These are phyloP conservation scores for Phaeosphaeriaceae sp. DNA, from an alignment of 2,329 filamentous ascomycete species.

Conservation along the genomic window DNA sequence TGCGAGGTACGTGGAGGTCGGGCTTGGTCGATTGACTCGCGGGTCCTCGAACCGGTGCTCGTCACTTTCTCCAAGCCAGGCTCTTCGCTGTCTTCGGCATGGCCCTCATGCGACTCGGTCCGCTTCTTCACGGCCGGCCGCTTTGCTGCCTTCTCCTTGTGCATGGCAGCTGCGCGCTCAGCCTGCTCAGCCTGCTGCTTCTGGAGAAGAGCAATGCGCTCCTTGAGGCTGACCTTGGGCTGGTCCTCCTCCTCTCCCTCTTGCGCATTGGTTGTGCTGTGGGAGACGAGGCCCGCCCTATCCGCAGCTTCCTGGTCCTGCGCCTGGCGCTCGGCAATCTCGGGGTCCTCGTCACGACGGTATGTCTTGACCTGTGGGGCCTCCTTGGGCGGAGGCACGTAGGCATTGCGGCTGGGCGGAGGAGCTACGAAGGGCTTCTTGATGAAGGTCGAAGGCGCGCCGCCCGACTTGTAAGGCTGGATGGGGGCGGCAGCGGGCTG, in stretches of 20 bases:
- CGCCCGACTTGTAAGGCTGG: conserved; percentile 85
- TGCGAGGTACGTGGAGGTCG: conserved; percentile 49
- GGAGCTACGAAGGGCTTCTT: conserved; percentile 98
- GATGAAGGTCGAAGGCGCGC: conserved; percentile 73
- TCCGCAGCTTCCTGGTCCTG: conserved; percentile 73
- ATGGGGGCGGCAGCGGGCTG: conserved; percentile 83
- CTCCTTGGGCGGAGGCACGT: conserved; percentile 81
- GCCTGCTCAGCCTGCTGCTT: conserved; percentile 93
- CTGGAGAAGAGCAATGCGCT: conserved; percentile 91
- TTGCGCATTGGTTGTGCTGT: conserved; percentile 48
- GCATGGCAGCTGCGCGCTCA: conserved; percentile 76
- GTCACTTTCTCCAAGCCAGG: conserved; percentile 46
- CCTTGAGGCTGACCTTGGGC: conserved; percentile 92
- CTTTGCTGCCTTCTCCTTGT: conserved; percentile 83
- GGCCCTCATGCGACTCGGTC: conserved; percentile 54
- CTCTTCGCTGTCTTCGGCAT: conserved; percentile 44
- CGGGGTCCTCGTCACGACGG: conserved; percentile 84
- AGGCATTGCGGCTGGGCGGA: conserved; percentile 90
- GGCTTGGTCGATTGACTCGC: conserved; percentile 50
- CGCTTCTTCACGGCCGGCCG: conserved; percentile 71
- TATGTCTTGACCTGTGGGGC: conserved; percentile 77
- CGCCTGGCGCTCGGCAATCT: conserved; percentile 66
- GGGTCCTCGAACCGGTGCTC: conserved; percentile 41
- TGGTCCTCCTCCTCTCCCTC: conserved; percentile 73
- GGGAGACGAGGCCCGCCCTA: conserved; percentile 66